A percentile compares a stretch with the other conserved stretches of the same genome.
phyloP scores from a whole-genome alignment of 176 grass and related monocot genomes.

The Phoenix dactylifera region DNA sequence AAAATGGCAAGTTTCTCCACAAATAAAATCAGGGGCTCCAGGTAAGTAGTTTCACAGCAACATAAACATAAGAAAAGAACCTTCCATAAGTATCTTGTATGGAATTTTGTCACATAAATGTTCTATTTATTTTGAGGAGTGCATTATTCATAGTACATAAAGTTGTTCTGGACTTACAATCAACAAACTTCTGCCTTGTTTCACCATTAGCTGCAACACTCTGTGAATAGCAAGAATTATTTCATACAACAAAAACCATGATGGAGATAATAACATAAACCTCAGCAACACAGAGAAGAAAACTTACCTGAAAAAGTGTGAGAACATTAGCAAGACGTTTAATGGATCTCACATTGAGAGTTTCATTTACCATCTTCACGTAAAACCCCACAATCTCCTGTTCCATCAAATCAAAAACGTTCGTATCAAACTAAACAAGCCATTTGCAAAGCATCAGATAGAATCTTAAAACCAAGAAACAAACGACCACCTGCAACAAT shows the following conservation, averaged over 20 bases:
- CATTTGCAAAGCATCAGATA: too few relatives aligned
- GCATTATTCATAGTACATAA: background rate
- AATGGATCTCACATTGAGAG: conserved; percentile 3
- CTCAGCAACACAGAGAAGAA: background rate
- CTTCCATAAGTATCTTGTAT: too few relatives aligned
- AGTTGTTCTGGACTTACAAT: conserved; percentile 1
- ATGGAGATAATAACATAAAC: background rate
- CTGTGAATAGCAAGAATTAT: background rate
- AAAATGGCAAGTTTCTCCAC: too few relatives aligned
- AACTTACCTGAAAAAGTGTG: conserved; percentile 13
- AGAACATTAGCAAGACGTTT: conserved; percentile 17
- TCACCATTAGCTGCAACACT: conserved; percentile 13
- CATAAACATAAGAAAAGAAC: too few relatives aligned
- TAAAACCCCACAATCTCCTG: conserved; percentile 15
- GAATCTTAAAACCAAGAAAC: conserved; percentile 1
- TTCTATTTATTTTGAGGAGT: too few relatives aligned
- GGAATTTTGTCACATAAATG: too few relatives aligned
- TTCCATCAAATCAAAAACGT: background rate
- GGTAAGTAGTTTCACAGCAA: too few relatives aligned
- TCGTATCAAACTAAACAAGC: background rate
- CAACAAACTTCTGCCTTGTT: conserved; percentile 13
- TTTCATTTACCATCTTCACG: conserved; percentile 12
- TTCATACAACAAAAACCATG: background rate
- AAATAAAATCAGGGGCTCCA: too few relatives aligned
- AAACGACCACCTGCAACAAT: conserved; percentile 9